phyloP scores from a whole-genome alignment of 2,329 filamentous ascomycete genomes.

The Fonsecaea multimorphosa region DNA sequence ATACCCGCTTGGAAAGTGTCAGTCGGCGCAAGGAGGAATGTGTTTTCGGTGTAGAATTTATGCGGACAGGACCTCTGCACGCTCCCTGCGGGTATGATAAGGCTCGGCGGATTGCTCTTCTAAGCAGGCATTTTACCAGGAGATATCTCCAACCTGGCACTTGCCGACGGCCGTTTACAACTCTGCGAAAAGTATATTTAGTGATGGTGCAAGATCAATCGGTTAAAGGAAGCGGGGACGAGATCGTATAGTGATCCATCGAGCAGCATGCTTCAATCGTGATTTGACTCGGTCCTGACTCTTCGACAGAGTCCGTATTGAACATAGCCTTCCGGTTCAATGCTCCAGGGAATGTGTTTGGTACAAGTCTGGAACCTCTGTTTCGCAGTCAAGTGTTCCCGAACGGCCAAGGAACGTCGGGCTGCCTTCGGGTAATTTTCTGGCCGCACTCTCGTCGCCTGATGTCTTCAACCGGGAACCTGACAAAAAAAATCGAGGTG shows the following conservation, averaged over 20 bases:
- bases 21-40: neutral
- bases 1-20: neutral
- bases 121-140: neutral
- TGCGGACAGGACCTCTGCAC: neutral
- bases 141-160: neutral
- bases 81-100: neutral
- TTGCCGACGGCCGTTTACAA: neutral
- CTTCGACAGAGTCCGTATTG: no score
- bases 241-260: neutral
- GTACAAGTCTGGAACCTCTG: neutral
- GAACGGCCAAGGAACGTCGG: neutral
- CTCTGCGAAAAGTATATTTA: neutral
- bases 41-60: conserved; percentile 3
- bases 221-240: neutral
- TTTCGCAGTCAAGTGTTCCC: neutral
- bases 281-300: neutral
- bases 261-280: neutral
- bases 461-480: neutral
- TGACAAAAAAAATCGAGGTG: neutral
- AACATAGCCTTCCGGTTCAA: no score
- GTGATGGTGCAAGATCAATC: neutral
- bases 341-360: neutral
- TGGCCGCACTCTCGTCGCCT: neutral
- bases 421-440: neutral
- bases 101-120: neutral